Conservation (phyloP, 441 rosid species). For the Caryocar brasiliense region DNA sequence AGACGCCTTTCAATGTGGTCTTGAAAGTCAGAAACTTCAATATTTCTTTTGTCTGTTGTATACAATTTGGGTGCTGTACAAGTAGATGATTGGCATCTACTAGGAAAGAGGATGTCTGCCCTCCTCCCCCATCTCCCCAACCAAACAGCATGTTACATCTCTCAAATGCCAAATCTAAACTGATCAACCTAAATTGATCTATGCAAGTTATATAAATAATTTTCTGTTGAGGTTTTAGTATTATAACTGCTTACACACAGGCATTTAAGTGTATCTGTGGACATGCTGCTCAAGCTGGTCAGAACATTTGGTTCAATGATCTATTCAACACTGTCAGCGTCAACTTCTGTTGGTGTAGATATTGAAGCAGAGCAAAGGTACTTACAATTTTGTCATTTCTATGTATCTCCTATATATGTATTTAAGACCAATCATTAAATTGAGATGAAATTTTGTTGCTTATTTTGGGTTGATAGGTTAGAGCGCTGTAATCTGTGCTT, state of each 20-base stretch:
- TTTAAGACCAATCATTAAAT: background rate
- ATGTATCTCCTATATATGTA: background rate
- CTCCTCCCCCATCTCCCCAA: too few relatives aligned
- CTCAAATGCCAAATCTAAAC: too few relatives aligned
- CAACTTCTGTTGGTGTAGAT: slow-evolving; percentile 81
- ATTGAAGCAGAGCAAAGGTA: slow-evolving; percentile 97
- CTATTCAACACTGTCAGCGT: slow-evolving; percentile 71
- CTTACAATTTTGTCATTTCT: slow-evolving; percentile 10
- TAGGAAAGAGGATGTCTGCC: too few relatives aligned
- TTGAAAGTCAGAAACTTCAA: too few relatives aligned
- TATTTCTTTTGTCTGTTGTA: too few relatives aligned
- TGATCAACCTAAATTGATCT: too few relatives aligned
- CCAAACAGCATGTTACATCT: too few relatives aligned
- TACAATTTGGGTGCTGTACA: too few relatives aligned
- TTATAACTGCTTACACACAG: slow-evolving; percentile 25
- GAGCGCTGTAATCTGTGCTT: slow-evolving; percentile 83
- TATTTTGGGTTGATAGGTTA: slow-evolving; percentile 38
- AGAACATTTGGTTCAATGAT: slow-evolving; percentile 71
- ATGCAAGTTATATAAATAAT: too few relatives aligned
- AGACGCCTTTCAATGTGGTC: too few relatives aligned
- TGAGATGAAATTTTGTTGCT: slow-evolving; percentile 11
- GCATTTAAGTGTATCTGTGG: slow-evolving; percentile 72
- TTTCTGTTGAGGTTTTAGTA: background rate
- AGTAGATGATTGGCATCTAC: too few relatives aligned
- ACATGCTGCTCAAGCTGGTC: slow-evolving; percentile 76